These are phyloP conservation scores for Pseudohalonectria lignicola DNA, from an alignment of 2,329 filamentous ascomycete genomes.

Conservation along the genomic window DNA sequence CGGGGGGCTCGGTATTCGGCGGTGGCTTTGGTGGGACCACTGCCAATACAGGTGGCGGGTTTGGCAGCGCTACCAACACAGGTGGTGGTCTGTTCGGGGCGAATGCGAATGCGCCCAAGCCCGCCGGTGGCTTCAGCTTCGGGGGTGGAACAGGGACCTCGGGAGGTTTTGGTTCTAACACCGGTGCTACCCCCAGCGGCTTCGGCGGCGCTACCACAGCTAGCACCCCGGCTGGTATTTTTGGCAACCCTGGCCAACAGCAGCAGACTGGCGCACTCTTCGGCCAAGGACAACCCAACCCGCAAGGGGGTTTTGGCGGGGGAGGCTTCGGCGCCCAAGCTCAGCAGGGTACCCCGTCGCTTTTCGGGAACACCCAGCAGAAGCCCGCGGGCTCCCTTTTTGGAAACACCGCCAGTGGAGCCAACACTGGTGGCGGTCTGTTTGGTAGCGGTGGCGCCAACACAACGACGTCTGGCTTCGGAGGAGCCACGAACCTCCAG, in stretches of 20 bases:
- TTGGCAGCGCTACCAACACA: slow-evolving; percentile 18
- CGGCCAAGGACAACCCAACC: slow-evolving; percentile 15
- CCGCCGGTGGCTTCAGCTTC: slow-evolving; percentile 15
- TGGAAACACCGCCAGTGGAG: slow-evolving; percentile 1
- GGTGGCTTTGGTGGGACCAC: slow-evolving; percentile 10
- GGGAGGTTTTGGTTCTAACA: slow-evolving; percentile 20
- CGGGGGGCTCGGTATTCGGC: slow-evolving; percentile 27
- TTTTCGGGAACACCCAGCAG: slow-evolving; percentile 5
- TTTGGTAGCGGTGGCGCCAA: slow-evolving; percentile 31
- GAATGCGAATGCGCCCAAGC: slow-evolving; percentile 11
- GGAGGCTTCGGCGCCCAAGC: slow-evolving; percentile 16
- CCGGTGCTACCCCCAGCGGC: slow-evolving; percentile 20
- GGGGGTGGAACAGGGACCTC: slow-evolving; percentile 11
- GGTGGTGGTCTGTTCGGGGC: slow-evolving; percentile 19
- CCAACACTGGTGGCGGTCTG: slow-evolving; percentile 19
- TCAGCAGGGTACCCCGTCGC: slow-evolving; percentile 11
- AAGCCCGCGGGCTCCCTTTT: slow-evolving; percentile 3
- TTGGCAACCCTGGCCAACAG: too few relatives aligned
- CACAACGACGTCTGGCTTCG: not conserved
- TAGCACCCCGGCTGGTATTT: slow-evolving; percentile 23
- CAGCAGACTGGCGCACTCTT: slow-evolving; percentile 16
- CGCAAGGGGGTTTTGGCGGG: slow-evolving; percentile 20
- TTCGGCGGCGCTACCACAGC: slow-evolving; percentile 31
- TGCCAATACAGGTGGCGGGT: slow-evolving; percentile 9
- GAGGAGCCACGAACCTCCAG: slow-evolving; percentile 7